phyloP scores from a whole-genome alignment of 2,329 filamentous ascomycete genomes.

The Pseudogymnoascus verrucosus region DNA sequence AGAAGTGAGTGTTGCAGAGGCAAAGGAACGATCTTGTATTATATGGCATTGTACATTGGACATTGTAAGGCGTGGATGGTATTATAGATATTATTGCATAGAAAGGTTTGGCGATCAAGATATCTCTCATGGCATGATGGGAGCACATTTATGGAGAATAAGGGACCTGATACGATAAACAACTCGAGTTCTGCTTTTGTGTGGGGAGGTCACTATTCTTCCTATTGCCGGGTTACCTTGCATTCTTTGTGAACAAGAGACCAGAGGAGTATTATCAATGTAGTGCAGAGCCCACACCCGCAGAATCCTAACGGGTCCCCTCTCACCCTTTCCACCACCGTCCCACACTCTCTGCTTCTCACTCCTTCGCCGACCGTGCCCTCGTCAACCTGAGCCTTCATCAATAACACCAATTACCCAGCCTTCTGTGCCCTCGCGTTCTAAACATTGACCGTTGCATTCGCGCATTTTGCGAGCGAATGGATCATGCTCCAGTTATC shows the following conservation, averaged over 20 bases:
- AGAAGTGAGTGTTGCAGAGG: background rate
- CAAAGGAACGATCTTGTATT: background rate
- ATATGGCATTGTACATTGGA: background rate
- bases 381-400: background rate
- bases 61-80: background rate
- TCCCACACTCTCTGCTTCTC: background rate
- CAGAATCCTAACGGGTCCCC: background rate
- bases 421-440: background rate
- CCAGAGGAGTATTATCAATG: background rate
- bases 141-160: constrained; percentile 2
- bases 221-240: background rate
- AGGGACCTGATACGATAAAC: background rate
- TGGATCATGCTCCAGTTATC: background rate
- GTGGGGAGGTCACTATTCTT: background rate
- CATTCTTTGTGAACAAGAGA: background rate
- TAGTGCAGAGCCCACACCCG: background rate
- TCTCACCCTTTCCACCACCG: background rate
- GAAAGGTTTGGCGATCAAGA: background rate
- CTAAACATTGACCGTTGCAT: background rate
- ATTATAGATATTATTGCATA: constrained; percentile 4
- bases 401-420: background rate
- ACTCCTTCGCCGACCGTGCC: background rate
- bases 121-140: background rate
- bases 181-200: background rate
- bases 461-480: background rate